phyloP scores from a whole-genome alignment of 768 basidiomycete genomes.

The Russula emetica region DNA sequence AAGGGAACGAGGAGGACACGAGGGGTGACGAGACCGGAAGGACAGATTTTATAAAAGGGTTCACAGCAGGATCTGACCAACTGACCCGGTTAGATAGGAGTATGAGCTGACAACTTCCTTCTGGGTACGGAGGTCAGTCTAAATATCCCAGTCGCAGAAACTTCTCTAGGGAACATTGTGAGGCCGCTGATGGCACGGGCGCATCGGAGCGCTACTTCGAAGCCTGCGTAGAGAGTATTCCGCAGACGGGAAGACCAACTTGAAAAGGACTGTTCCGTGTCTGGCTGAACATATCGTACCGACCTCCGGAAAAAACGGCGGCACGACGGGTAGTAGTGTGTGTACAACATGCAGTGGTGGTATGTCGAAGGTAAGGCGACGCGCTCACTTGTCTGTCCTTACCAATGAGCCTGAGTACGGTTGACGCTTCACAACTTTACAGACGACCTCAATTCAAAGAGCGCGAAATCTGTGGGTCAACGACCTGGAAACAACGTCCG shows the following conservation, averaged over 20 bases:
- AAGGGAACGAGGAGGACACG: not conserved
- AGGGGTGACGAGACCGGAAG: not conserved
- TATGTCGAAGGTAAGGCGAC: not conserved
- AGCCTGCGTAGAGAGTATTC: conserved; percentile 10
- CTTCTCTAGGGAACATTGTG: not conserved
- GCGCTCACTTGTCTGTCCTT: not conserved
- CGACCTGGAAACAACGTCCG: too few relatives aligned
- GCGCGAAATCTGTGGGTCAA: too few relatives aligned
- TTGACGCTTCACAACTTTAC: too few relatives aligned
- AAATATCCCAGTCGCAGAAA: not conserved
- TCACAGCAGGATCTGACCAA: not conserved
- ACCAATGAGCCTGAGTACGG: too few relatives aligned
- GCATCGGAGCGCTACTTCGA: not conserved
- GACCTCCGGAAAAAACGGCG: not conserved
- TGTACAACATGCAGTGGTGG: not conserved
- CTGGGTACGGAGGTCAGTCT: conserved; percentile 6
- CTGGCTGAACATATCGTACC: not conserved
- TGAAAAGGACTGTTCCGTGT: not conserved
- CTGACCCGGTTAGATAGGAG: conserved; percentile 12
- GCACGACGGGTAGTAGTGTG: too few relatives aligned
- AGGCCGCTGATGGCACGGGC: not conserved
- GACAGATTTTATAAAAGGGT: conserved; percentile 8
- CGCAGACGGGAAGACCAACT: not conserved
- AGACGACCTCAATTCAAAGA: too few relatives aligned
- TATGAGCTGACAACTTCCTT: not conserved